Conservation (phyloP, 2,329 filamentous ascomycete species). For the Cylindrodendrum hubeiense region DNA sequence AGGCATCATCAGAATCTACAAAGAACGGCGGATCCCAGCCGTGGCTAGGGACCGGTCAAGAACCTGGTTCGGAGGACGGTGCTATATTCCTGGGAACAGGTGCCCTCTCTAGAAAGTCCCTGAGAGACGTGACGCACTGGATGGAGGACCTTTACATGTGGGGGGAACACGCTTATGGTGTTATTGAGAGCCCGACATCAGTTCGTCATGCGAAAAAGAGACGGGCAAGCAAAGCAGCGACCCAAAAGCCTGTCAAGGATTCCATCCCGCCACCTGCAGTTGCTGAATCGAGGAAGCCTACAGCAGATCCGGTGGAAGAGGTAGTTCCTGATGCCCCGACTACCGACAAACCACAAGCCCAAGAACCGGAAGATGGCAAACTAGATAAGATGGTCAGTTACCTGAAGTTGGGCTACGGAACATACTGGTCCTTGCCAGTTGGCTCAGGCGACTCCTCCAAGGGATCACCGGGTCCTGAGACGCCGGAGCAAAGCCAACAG, state of each 20-base stretch:
- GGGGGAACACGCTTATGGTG: constrained; percentile 87
- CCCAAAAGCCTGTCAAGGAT: constrained; percentile 13
- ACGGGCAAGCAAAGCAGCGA: constrained; percentile 41
- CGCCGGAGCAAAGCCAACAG: constrained; percentile 29
- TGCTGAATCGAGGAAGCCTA: not conserved
- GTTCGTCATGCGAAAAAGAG: constrained; percentile 64
- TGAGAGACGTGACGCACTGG: constrained; percentile 84
- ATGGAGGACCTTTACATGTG: constrained; percentile 89
- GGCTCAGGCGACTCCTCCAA: constrained; percentile 33
- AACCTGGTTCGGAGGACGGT: constrained; percentile 80
- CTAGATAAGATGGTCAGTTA: constrained; percentile 72
- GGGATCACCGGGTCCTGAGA: constrained; percentile 23
- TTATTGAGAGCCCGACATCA: constrained; percentile 82
- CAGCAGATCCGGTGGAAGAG: not conserved
- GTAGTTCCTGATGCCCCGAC: not conserved
- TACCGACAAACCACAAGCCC: constrained; percentile 33
- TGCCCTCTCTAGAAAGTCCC: constrained; percentile 75
- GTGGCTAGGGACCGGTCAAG: constrained; percentile 82
- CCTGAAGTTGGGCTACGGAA: constrained; percentile 76
- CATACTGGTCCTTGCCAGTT: constrained; percentile 69
- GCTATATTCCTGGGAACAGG: constrained; percentile 88
- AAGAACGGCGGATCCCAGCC: constrained; percentile 41
- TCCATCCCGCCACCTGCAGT: constrained; percentile 8
- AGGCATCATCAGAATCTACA: constrained; percentile 38
- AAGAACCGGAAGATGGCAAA: constrained; percentile 49